Percentiles rank a stretch among this genome's conserved stretches.
Evolutionary conservation across 2,329 filamentous ascomycete species (phyloP).

Genomic region (Botrytis medusae): DNA sequence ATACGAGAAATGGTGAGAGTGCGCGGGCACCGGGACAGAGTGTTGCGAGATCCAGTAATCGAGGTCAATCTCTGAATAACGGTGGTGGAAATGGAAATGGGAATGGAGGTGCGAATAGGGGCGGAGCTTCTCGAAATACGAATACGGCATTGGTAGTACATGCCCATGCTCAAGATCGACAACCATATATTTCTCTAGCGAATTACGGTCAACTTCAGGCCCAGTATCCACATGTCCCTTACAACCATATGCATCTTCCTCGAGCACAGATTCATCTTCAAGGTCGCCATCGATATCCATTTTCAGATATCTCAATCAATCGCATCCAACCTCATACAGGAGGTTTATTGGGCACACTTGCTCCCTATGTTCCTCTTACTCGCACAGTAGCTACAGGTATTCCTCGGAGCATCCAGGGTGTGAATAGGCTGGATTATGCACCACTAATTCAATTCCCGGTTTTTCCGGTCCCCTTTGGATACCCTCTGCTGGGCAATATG

Average conservation of each 20-base stretch:
- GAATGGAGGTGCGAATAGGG: neutral
- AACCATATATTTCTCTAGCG: neutral
- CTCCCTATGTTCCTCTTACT: neutral
- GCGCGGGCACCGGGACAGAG: too few species aligned
- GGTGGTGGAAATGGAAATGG: neutral
- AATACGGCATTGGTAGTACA: neutral
- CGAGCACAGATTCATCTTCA: too few species aligned
- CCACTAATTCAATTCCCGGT: neutral
- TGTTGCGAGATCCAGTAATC: neutral
- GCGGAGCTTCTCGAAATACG: neutral
- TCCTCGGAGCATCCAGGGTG: fast-evolving
- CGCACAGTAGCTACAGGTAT: neutral
- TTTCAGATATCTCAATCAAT: too few species aligned
- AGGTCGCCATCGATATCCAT: too few species aligned
- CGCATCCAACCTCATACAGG: too few species aligned
- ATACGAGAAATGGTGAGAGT: neutral
- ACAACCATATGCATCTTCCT: too few species aligned
- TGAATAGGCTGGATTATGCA: neutral
- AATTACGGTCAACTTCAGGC: neutral
- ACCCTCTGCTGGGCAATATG: neutral
- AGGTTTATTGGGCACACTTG: neutral
- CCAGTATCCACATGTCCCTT: too few species aligned
- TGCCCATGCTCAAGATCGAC: neutral
- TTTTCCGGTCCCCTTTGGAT: fast-evolving
- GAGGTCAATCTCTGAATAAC: too few species aligned